Evolutionary conservation across 1,139 yeast genomes (phyloP), one percentile per base, ranked within the genome.

Genomic region (Taphrina betulina): DNA sequence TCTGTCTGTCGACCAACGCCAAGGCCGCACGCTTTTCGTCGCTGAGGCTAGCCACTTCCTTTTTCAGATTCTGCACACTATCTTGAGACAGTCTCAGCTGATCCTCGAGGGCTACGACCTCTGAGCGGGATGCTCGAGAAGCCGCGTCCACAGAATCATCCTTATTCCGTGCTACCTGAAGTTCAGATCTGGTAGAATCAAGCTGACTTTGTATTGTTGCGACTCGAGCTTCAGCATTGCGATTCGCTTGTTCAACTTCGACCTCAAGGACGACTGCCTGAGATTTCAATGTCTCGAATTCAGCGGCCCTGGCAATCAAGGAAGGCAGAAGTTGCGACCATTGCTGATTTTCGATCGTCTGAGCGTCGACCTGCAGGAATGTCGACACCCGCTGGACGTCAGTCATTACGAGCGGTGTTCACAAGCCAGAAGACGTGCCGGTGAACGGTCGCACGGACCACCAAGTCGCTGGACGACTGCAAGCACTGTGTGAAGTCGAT

Each of bases 1-100:
- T 75, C 62, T 74, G 75, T 57, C 71, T 69, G 56, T 73, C 77
- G n/a, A 78, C 60, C 24, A 74, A 62, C 52, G 73, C 77, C 33
- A 74, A 63, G 0, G 73, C 67, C 10, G 69, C 69, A 12, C 71
- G 67, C 45, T 75, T 76, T 36, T 76, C 79, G 12, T 67, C 66
- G 10, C 61, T 59, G 3, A 68, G 60, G 16, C 17, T 46, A 14
- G 40, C 46, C 28, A 22, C 40, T 22, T 38, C 17, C 1, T 23
- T 37, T 29, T 34, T 17, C 24, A 40, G 42, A 10, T 5, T 28
- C 16, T 31, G 50, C 23, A 33, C 19, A 12, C 20, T 23, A 23
- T 16, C 34, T 38, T 48, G 20, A 31, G 16, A 26, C 33, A 7
- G 26, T 33, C 36, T 31, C 43, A 26, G 19, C 22, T n/a, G 54